These are phyloP conservation scores for Ensete ventricosum DNA, from an alignment of 176 grass and related monocot genomes.

Conservation along the genomic window DNA sequence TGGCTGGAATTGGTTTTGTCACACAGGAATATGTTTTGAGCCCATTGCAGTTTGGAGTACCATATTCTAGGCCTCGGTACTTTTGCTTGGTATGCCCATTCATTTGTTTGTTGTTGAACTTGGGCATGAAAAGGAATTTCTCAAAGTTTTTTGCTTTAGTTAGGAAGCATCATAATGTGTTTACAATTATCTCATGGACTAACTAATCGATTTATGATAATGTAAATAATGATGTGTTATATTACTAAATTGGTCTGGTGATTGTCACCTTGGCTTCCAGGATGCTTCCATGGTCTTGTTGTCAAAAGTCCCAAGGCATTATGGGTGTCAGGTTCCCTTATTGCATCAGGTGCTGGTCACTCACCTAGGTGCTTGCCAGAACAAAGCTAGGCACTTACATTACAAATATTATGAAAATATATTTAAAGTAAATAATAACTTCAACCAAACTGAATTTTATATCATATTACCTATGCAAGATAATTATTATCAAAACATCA, in stretches of 20 bases:
- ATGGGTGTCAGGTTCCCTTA: too few species aligned
- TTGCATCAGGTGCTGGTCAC: too few species aligned
- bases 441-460: too few species aligned
- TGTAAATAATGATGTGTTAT: not conserved
- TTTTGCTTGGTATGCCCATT: conserved; percentile 67
- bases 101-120: not conserved
- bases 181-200: not conserved
- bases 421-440: too few species aligned
- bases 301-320: too few species aligned
- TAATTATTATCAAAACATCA: too few species aligned
- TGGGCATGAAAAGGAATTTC: not conserved
- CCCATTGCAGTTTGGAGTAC: conserved; percentile 81
- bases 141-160: not conserved
- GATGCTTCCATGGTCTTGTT: not conserved
- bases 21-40: conserved; percentile 90
- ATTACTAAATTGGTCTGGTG: not conserved
- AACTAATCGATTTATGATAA: too few species aligned
- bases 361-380: too few species aligned
- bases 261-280: not conserved
- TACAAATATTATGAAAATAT: too few species aligned
- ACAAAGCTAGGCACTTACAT: too few species aligned
- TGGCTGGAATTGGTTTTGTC: conserved; percentile 59
- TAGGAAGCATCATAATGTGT: not conserved
- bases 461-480: too few species aligned
- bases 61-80: conserved; percentile 98